phyloP scores from a whole-genome alignment of 257 asterid species.

The Solanum bulbocastanum region DNA sequence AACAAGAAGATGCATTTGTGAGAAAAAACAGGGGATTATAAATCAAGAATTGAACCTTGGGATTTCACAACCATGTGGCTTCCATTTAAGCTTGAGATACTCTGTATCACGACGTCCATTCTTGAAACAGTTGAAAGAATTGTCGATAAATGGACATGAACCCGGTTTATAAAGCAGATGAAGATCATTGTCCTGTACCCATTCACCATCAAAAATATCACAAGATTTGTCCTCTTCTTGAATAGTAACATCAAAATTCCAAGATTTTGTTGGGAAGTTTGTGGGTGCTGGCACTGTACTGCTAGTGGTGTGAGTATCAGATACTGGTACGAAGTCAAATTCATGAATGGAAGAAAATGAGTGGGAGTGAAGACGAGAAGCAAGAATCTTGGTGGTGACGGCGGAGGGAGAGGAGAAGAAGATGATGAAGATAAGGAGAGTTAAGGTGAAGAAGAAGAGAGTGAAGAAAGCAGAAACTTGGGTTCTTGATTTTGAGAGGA shows the following conservation, averaged over 20 bases:
- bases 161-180: conserved; percentile 34
- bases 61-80: conserved; percentile 38
- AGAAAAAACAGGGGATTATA: neutral
- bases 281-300: neutral
- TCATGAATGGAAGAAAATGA: conserved; percentile 3
- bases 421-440: conserved; percentile 22
- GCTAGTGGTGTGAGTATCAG: neutral
- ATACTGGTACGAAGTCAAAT: neutral
- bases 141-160: conserved; percentile 36
- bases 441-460: conserved; percentile 11
- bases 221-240: conserved; percentile 9
- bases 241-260: neutral
- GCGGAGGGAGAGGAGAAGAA: neutral
- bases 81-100: conserved; percentile 38
- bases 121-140: conserved; percentile 51
- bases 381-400: neutral
- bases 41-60: conserved; percentile 29
- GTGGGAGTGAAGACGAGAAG: conserved; percentile 8
- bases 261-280: neutral
- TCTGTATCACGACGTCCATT: conserved; percentile 47
- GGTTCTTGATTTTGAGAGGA: conserved; percentile 5
- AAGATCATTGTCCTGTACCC: conserved; percentile 25
- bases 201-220: conserved; percentile 41
- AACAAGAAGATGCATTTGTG: neutral
- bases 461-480: conserved; percentile 17